Conservation (phyloP, 2,329 filamentous ascomycete genomes). For the Cyclaneusma minus region DNA sequence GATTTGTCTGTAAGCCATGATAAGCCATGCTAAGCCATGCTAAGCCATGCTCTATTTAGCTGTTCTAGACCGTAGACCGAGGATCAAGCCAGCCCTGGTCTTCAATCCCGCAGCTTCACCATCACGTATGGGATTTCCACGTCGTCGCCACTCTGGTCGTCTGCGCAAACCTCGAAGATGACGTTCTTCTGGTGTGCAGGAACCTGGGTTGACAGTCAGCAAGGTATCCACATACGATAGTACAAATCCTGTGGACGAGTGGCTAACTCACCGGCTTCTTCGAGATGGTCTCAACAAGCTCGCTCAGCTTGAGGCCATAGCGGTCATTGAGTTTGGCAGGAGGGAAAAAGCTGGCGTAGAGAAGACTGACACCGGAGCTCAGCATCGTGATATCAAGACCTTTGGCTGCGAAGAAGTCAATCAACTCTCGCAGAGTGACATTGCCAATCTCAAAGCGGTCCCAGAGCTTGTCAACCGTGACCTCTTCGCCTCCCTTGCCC, state of each 20-base stretch:
- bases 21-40: neutral
- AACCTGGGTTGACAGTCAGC: slow-evolving; percentile 28
- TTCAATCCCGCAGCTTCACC: slow-evolving; percentile 39
- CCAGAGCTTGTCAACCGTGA: slow-evolving; percentile 91
- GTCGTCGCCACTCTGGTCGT: slow-evolving; percentile 79
- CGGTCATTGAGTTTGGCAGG: slow-evolving; percentile 65
- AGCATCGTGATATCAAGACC: slow-evolving; percentile 83
- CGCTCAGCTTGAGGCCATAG: slow-evolving; percentile 67
- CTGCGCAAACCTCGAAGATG: slow-evolving; percentile 90
- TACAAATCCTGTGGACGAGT: neutral
- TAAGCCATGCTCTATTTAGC: neutral
- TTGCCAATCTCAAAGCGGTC: slow-evolving; percentile 87
- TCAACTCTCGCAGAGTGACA: slow-evolving; percentile 69
- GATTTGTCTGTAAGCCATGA: neutral
- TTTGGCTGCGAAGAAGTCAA: slow-evolving; percentile 66
- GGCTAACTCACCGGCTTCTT: slow-evolving; percentile 51
- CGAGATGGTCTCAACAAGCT: slow-evolving; percentile 75
- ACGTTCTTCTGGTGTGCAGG: slow-evolving; percentile 87
- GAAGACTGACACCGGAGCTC: slow-evolving; percentile 87
- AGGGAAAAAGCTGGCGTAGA: slow-evolving; percentile 90
- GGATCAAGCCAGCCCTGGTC: too few species aligned
- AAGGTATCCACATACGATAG: too few species aligned
- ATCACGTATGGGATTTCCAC: slow-evolving; percentile 96
- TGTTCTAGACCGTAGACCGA: neutral
- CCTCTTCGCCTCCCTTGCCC: slow-evolving; percentile 61